Percentiles rank a stretch among this genome's conserved stretches.
These are phyloP conservation scores for Zygotorulaspora chibaensis DNA, from an alignment of 805 yeast genomes.

Conservation along the genomic window DNA sequence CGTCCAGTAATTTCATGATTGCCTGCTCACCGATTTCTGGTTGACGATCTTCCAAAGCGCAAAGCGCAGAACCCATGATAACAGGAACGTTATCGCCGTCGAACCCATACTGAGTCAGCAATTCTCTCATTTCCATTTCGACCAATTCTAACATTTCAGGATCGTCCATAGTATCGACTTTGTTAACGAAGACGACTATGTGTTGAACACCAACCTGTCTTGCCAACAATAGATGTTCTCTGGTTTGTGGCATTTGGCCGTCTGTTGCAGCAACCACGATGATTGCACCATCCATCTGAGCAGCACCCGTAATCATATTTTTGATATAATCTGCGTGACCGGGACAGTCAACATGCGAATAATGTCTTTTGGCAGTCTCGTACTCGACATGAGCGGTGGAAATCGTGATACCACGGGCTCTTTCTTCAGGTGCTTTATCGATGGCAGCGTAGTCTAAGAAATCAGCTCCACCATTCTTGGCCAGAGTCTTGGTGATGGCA, in stretches of 20 bases:
- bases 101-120: slow-evolving; percentile 83
- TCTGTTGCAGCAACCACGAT: slow-evolving; percentile 99
- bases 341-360: slow-evolving; percentile 97
- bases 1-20: slow-evolving; percentile 76
- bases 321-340: slow-evolving; percentile 99
- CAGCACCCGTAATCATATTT: slow-evolving; percentile 99
- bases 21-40: slow-evolving; percentile 92
- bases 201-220: slow-evolving; percentile 99
- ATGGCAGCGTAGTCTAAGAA: slow-evolving; percentile 91
- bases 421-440: slow-evolving; percentile 98
- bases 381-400: slow-evolving; percentile 98
- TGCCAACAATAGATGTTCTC: slow-evolving; percentile 96
- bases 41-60: slow-evolving; percentile 83
- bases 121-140: slow-evolving; percentile 99
- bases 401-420: slow-evolving; percentile 98
- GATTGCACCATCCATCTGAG: slow-evolving; percentile 99
- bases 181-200: slow-evolving; percentile 96
- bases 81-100: slow-evolving; percentile 99
- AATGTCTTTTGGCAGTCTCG: slow-evolving; percentile 91
- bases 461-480: slow-evolving; percentile 83
- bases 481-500: slow-evolving; percentile 92
- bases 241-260: slow-evolving; percentile 99
- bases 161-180: slow-evolving; percentile 96
- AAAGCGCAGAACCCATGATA: slow-evolving; percentile 95
- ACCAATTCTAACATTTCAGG: slow-evolving; percentile 99